Evolutionary conservation across 257 asterid genomes (phyloP), one percentile per base, ranked within the genome.

Genomic region (Primulina tabacum): DNA sequence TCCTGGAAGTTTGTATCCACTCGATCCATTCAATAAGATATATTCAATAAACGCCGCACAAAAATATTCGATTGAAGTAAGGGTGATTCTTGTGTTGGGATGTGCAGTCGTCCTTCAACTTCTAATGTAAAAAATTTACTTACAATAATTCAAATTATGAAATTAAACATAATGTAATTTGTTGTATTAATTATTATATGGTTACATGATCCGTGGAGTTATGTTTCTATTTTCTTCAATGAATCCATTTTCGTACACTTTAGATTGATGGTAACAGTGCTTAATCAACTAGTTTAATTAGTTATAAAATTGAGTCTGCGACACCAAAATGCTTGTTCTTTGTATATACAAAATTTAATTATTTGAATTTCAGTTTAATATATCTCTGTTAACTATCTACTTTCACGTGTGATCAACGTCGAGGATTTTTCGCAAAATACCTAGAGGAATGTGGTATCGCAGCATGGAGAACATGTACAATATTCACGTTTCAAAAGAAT

Each of bases 1-100:
- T 32, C 68, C 70, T 37, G 77, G 47, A 8, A 52, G 62, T 55
- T 4, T 52, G 64, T 40, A 68, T 43, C 75, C 72, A 16, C 38
- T 71, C 26, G 43, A 69, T 56, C 73, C 55, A 69, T 66, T 29
- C 60, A 26, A 30, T 30, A 29, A 4, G 26, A 30, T 67, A 32
- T 56, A 67, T 47, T 53, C 71, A 14, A 16, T 50, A 17, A 67
- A 55, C 1, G 63, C 63, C 2, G 53, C 62, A 1, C 71, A 52
- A 52, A 16, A 56, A 2, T 17, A 5, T 53, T 32, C 71, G 34
- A 24, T 30, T 32, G 10, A 10, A 53, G 32, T n/a, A n/a, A 11
- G 29, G n/a, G 6, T 67, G 62, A 7, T 67, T 56, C 18, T 67
- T 52, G 34, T 52, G 50, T 5, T 17, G 7, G 30, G 1, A 2